These are phyloP conservation scores for Neospora caninum DNA, from an alignment of 169 alveolate species.

Conservation along the genomic window DNA sequence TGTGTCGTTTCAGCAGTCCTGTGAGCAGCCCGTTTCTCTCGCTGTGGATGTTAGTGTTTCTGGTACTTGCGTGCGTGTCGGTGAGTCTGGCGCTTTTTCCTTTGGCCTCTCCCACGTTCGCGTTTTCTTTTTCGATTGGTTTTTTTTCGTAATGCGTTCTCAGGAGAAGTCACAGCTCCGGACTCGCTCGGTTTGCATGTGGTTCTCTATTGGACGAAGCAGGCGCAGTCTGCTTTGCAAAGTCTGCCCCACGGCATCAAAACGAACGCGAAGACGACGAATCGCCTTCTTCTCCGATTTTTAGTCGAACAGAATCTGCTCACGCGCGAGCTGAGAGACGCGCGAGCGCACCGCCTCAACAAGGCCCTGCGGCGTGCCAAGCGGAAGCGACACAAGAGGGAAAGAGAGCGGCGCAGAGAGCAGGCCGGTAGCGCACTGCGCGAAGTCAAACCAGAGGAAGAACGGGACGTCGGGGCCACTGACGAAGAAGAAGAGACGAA, in stretches of 20 bases:
- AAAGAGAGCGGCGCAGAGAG: not conserved
- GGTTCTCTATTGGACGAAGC: not conserved
- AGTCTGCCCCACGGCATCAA: not conserved
- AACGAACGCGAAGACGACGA: not conserved
- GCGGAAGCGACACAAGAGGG: not conserved
- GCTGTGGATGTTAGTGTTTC: too few species aligned
- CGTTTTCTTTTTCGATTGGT: not conserved
- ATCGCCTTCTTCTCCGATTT: not conserved
- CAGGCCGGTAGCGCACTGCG: not conserved
- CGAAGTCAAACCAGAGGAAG: not conserved
- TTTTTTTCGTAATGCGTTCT: too few species aligned
- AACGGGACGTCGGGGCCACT: not conserved
- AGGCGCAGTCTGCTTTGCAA: constrained; percentile 1
- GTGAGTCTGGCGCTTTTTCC: not conserved
- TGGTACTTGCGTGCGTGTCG: too few species aligned
- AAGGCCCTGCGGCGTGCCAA: not conserved
- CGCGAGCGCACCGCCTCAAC: not conserved
- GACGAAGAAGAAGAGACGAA: not conserved
- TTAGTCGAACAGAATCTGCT: not conserved
- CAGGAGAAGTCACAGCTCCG: constrained; percentile 18
- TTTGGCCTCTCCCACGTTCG: not conserved
- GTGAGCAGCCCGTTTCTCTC: too few species aligned
- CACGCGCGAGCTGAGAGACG: not conserved
- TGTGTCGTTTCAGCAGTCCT: too few species aligned
- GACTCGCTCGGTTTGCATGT: not conserved